Evolutionary conservation across 2,329 filamentous ascomycete genomes (phyloP).

Genomic region (Pseudogymnoascus sp.): DNA sequence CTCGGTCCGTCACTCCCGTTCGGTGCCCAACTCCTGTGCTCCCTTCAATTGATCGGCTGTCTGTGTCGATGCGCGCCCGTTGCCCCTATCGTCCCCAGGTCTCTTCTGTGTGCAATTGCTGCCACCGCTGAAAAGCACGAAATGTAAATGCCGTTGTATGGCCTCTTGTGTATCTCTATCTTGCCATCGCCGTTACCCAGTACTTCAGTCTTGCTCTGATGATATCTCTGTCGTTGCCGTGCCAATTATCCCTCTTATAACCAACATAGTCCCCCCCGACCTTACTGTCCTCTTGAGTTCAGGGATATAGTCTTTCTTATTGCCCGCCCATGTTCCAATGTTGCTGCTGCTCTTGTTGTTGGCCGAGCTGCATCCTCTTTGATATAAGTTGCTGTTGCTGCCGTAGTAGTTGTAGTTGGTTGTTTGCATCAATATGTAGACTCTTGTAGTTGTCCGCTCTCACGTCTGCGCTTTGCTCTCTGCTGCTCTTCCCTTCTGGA

Average conservation of each 20-base stretch:
- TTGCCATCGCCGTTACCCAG: background rate
- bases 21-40: background rate
- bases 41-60: background rate
- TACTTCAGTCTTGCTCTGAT: background rate
- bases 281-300: background rate
- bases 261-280: background rate
- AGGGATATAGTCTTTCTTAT: background rate
- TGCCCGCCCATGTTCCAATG: background rate
- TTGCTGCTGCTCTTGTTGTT: background rate
- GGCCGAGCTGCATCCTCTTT: background rate
- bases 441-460: background rate
- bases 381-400: background rate
- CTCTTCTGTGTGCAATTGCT: background rate
- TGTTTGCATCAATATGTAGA: background rate
- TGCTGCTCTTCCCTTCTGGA: background rate
- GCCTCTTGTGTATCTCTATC: background rate
- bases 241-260: background rate
- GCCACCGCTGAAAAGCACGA: background rate
- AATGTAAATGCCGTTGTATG: background rate
- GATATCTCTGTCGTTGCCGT: background rate
- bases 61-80: background rate
- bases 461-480: background rate
- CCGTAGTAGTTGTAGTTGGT: background rate
- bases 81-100: background rate
- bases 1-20: background rate